phyloP scores from a whole-genome alignment of 768 basidiomycete genomes.

The Boletus bicolor region DNA sequence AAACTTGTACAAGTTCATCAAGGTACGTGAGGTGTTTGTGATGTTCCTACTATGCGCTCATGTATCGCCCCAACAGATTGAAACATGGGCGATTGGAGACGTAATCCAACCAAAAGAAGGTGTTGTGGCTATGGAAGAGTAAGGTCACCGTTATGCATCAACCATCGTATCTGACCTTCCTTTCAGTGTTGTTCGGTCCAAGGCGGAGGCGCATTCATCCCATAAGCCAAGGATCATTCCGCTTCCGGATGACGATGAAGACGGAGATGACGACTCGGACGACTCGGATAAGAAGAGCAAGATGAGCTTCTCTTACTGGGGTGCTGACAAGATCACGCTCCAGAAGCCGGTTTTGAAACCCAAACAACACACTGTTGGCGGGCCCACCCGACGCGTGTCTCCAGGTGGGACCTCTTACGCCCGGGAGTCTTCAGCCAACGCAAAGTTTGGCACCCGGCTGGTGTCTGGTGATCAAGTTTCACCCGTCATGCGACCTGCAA shows the following conservation, averaged over 20 bases:
- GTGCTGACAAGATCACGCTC: constrained; percentile 86
- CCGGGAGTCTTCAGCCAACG: constrained; percentile 82
- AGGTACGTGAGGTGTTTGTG: constrained; percentile 45
- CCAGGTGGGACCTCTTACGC: constrained; percentile 57
- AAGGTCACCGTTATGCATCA: constrained; percentile 31
- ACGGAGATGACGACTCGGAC: constrained; percentile 72
- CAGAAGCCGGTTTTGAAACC: constrained; percentile 70
- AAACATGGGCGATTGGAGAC: constrained; percentile 83
- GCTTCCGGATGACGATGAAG: constrained; percentile 60
- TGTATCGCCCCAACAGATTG: constrained; percentile 52
- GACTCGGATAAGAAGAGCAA: constrained; percentile 89
- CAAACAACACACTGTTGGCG: constrained; percentile 31
- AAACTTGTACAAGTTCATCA: constrained; percentile 91
- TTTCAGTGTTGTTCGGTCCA: constrained; percentile 65
- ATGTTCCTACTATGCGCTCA: neutral
- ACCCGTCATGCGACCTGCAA: constrained; percentile 51
- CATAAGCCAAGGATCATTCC: constrained; percentile 67
- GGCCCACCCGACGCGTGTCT: constrained; percentile 37
- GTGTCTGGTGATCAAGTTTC: constrained; percentile 56
- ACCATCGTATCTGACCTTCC: constrained; percentile 7
- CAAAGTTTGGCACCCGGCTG: constrained; percentile 87
- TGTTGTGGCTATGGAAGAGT: constrained; percentile 91
- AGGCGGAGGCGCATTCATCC: constrained; percentile 54
- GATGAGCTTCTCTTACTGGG: constrained; percentile 95
- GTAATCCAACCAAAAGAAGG: constrained; percentile 74